A percentile compares a stretch with the other conserved stretches of the same genome.
phyloP scores from a whole-genome alignment of 768 basidiomycete species.

The Neoboletus brunneissimus region DNA sequence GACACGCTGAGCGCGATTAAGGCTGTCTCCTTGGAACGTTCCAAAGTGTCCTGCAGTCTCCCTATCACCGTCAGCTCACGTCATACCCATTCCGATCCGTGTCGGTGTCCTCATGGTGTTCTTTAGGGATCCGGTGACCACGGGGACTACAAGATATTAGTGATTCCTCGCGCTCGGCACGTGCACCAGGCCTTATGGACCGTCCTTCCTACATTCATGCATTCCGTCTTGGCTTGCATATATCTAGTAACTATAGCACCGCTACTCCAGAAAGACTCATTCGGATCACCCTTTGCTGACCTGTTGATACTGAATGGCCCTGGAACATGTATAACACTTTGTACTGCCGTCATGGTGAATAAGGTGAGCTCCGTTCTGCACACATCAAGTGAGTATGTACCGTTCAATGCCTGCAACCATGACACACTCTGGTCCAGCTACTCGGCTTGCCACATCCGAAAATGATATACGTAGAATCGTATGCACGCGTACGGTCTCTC shows the following conservation, averaged over 20 bases:
- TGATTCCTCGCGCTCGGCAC: conserved; percentile 81
- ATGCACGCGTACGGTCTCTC: conserved; percentile 78
- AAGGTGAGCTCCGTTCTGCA: conserved; percentile 49
- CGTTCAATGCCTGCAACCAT: conserved; percentile 1
- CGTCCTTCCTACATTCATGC: conserved; percentile 60
- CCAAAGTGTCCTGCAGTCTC: conserved; percentile 10
- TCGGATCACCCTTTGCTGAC: conserved; percentile 52
- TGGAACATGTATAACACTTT: conserved; percentile 86
- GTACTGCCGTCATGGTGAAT: conserved; percentile 64
- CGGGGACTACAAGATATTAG: conserved; percentile 48
- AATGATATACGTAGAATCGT: conserved; percentile 89
- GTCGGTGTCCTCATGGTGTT: conserved; percentile 9
- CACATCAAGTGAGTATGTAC: neutral
- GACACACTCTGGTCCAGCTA: conserved; percentile 47
- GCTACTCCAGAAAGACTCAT: conserved; percentile 27
- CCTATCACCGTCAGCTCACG: conserved; percentile 16
- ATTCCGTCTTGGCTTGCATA: conserved; percentile 60
- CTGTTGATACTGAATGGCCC: conserved; percentile 90
- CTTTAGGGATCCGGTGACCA: conserved; percentile 6
- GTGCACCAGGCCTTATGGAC: conserved; percentile 81
- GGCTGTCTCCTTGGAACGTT: conserved; percentile 60
- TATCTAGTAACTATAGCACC: conserved; percentile 59
- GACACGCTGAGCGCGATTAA: conserved; percentile 77
- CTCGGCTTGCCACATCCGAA: conserved; percentile 68
- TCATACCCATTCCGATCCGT: neutral